Conservation (phyloP, 768 basidiomycete species). For the Agrocybe pediades region DNA sequence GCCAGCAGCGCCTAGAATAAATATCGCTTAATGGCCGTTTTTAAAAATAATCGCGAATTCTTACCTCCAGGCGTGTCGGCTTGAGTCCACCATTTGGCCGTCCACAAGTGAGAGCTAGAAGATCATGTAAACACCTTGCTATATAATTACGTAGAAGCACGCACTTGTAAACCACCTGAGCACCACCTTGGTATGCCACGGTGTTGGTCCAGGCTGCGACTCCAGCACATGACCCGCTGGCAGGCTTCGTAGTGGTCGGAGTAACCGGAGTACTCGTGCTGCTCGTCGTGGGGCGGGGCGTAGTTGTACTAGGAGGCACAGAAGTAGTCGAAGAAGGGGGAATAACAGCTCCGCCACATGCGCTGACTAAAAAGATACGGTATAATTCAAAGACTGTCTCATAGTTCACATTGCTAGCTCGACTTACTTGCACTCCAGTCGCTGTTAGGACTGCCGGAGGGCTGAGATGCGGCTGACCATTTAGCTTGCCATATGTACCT, state of each 20-base stretch:
- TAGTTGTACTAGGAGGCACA: slow-evolving; percentile 15
- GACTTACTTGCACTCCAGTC: slow-evolving; percentile 67
- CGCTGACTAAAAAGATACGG: slow-evolving; percentile 44
- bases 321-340: slow-evolving; percentile 23
- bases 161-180: slow-evolving; percentile 54
- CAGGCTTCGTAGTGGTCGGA: slow-evolving; percentile 27
- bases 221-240: slow-evolving; percentile 44
- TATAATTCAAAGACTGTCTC: background rate
- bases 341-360: slow-evolving; percentile 41
- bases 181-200: slow-evolving; percentile 51
- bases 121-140: slow-evolving; percentile 5
- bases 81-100: slow-evolving; percentile 66
- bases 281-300: slow-evolving; percentile 17
- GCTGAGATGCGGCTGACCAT: slow-evolving; percentile 53
- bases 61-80: slow-evolving; percentile 53
- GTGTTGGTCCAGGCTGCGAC: slow-evolving; percentile 52
- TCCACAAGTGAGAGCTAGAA: slow-evolving; percentile 40
- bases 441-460: slow-evolving; percentile 47
- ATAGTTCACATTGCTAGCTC: background rate
- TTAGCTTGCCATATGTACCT: slow-evolving; percentile 75
- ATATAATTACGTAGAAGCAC: slow-evolving; percentile 11
- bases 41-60: slow-evolving; percentile 8
- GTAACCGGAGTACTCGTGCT: slow-evolving; percentile 20
- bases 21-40: background rate
- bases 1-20: slow-evolving; percentile 42